These are phyloP conservation scores for Lipomyces mesembrius DNA, from an alignment of 805 yeast species.

Conservation along the genomic window DNA sequence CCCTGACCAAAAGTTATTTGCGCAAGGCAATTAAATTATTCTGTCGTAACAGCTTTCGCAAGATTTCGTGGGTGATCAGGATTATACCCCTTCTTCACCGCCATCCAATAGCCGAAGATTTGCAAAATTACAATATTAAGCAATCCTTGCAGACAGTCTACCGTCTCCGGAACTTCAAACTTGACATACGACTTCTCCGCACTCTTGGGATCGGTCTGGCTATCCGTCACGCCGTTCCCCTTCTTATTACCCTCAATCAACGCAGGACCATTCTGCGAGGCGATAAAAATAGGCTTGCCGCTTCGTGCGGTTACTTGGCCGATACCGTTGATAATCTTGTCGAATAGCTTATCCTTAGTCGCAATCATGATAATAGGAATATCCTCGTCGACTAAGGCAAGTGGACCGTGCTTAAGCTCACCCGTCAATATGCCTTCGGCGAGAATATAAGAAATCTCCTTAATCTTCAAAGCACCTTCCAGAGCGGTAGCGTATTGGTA, in stretches of 20 bases:
- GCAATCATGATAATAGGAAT: conserved; percentile 96
- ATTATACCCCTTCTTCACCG: conserved; percentile 90
- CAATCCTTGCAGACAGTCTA: conserved; percentile 96
- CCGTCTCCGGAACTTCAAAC: conserved; percentile 91
- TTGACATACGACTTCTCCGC: conserved; percentile 47
- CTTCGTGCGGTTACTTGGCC: conserved; percentile 97
- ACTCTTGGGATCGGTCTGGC: conserved; percentile 54
- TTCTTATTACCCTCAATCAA: background rate
- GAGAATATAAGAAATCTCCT: conserved; percentile 98
- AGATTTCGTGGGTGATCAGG: conserved; percentile 99
- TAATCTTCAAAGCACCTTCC: conserved; percentile 97
- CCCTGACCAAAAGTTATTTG: background rate
- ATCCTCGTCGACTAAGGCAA: conserved; percentile 92
- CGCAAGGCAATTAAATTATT: conserved; percentile 49
- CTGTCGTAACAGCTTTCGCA: conserved; percentile 98
- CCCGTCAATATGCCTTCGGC: conserved; percentile 99
- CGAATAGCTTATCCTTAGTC: conserved; percentile 93
- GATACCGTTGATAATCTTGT: conserved; percentile 92
- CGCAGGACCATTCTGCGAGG: conserved; percentile 44
- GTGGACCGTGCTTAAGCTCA: conserved; percentile 96
- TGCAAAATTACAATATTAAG: conserved; percentile 93
- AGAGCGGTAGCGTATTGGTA: conserved; percentile 96
- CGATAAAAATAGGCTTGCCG: conserved; percentile 92
- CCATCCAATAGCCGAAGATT: conserved; percentile 95
- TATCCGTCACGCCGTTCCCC: conserved; percentile 57